Evolutionary conservation across 108 stramenopile species (phyloP).

Genomic region (Stephanodiscus minutulus): DNA sequence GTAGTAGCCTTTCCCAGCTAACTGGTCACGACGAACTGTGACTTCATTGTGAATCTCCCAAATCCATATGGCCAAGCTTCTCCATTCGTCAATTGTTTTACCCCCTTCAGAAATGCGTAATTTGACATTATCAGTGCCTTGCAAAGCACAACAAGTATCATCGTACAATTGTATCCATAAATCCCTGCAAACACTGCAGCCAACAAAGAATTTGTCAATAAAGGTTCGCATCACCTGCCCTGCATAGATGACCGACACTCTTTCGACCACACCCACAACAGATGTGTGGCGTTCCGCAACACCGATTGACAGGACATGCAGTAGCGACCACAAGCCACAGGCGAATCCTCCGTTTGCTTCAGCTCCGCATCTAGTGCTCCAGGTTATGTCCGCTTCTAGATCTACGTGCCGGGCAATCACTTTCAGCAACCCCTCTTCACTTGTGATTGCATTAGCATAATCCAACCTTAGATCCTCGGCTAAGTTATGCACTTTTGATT

Average conservation of each 20-base stretch:
- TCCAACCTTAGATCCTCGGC: slow-evolving; percentile 40
- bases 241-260: slow-evolving; percentile 35
- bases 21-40: slow-evolving; percentile 13
- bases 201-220: slow-evolving; percentile 34
- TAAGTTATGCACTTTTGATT: slow-evolving; percentile 46
- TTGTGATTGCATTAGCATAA: slow-evolving; percentile 15
- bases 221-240: slow-evolving; percentile 45
- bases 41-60: slow-evolving; percentile 58
- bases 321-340: slow-evolving; percentile 54
- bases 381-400: slow-evolving; percentile 17
- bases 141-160: slow-evolving; percentile 23
- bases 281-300: slow-evolving; percentile 53
- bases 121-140: slow-evolving; percentile 16
- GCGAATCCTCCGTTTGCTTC: slow-evolving; percentile 37
- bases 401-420: slow-evolving; percentile 27
- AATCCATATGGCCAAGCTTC: slow-evolving; percentile 42
- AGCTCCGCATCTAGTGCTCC: slow-evolving; percentile 25
- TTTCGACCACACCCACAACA: slow-evolving; percentile 45
- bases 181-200: slow-evolving; percentile 31
- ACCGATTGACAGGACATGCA: slow-evolving; percentile 52
- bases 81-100: slow-evolving; percentile 32
- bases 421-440: slow-evolving; percentile 19
- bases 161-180: slow-evolving; percentile 30
- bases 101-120: background rate
- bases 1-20: slow-evolving; percentile 18